Evolutionary conservation across 1,139 yeast species (phyloP).

Genomic region (Yamadazyma kanchanaburiensis): DNA sequence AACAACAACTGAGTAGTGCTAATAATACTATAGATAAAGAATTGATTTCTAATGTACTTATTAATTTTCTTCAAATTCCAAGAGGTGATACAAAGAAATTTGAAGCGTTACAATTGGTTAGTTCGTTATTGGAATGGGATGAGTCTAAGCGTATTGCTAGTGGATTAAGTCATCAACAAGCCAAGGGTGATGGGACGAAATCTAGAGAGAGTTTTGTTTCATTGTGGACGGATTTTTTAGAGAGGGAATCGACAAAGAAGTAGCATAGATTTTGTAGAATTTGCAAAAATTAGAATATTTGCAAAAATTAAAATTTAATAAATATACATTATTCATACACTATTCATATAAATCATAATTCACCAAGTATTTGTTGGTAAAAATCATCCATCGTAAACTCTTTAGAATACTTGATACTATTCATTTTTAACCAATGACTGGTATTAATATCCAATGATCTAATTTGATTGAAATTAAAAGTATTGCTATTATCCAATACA

Average conservation of each 20-base stretch:
- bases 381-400: no score
- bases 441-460: no score
- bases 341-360: no score
- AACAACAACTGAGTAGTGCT: slow-evolving; percentile 66
- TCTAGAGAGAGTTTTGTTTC: slow-evolving; percentile 74
- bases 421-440: no score
- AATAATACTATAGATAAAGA: slow-evolving; percentile 79
- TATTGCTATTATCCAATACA: no score
- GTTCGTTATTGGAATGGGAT: slow-evolving; percentile 86
- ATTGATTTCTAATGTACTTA: slow-evolving; percentile 76
- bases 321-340: no score
- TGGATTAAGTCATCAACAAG: slow-evolving; percentile 52
- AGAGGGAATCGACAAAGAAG: slow-evolving; percentile 57
- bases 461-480: no score
- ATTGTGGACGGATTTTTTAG: slow-evolving; percentile 85
- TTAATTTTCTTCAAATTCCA: slow-evolving; percentile 83
- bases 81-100: slow-evolving; percentile 93
- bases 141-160: slow-evolving; percentile 79
- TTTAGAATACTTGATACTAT: no score
- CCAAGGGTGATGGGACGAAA: slow-evolving; percentile 16
- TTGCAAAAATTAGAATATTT: no score
- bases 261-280: no score
- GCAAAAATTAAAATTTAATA: no score
- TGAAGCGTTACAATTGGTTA: slow-evolving; percentile 81
- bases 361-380: no score